phyloP scores from a whole-genome alignment of 306 rosid genomes.

The Carpinus viminea region DNA sequence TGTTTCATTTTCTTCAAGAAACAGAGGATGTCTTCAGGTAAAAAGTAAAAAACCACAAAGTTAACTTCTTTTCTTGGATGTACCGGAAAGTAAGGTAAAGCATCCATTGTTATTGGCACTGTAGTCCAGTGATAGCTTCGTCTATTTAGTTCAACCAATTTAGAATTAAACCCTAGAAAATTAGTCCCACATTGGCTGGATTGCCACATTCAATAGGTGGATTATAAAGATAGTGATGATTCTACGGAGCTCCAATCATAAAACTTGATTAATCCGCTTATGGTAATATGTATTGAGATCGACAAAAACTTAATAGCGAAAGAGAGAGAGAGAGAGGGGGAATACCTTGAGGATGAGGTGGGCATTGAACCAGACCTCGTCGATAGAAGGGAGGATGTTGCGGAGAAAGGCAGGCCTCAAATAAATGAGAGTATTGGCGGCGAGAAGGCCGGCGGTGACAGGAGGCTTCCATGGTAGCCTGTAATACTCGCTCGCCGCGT shows the following conservation, averaged over 20 bases:
- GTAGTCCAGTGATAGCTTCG: too few relatives aligned
- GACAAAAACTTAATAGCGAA: too few relatives aligned
- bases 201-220: too few relatives aligned
- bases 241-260: neutral
- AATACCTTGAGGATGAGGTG: conserved; percentile 76
- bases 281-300: too few relatives aligned
- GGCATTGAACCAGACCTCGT: conserved; percentile 82
- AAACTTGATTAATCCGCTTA: neutral
- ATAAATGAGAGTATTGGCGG: conserved; percentile 75
- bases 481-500: conserved; percentile 70
- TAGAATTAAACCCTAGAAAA: neutral
- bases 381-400: conserved; percentile 52
- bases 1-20: neutral
- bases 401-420: conserved; percentile 62
- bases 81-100: neutral
- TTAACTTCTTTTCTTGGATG: neutral
- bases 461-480: conserved; percentile 71
- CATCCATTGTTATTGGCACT: neutral
- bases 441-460: conserved; percentile 75
- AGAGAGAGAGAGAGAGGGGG: too few relatives aligned
- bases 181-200: too few relatives aligned
- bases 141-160: neutral
- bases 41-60: neutral
- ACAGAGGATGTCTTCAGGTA: neutral
- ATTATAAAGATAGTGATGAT: too few relatives aligned